A percentile compares a stretch with the other conserved stretches of the same genome.
phyloP scores from a whole-genome alignment of 2,329 filamentous ascomycete genomes.

The Exophiala spinifera region DNA sequence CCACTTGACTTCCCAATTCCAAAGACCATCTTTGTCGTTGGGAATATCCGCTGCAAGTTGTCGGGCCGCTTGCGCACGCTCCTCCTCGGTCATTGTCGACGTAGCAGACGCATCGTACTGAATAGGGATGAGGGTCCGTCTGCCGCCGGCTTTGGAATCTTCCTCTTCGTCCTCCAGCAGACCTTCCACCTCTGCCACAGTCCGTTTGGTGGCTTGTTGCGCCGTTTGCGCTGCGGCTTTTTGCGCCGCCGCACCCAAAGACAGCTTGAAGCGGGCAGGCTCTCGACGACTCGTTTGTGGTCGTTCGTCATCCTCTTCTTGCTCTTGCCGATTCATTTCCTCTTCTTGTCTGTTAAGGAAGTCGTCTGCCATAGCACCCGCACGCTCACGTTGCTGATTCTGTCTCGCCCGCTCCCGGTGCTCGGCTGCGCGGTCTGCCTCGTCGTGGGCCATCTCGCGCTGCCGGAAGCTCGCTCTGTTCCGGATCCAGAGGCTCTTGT shows the following conservation, averaged over 20 bases:
- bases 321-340: constrained; percentile 56
- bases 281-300: constrained; percentile 41
- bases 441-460: constrained; percentile 73
- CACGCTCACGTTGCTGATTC: constrained; percentile 70
- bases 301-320: constrained; percentile 23
- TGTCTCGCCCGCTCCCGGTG: constrained; percentile 69
- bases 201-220: constrained; percentile 58
- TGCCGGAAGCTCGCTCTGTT: constrained; percentile 71
- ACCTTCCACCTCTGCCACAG: constrained; percentile 86
- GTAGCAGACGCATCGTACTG: constrained; percentile 70
- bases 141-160: constrained; percentile 58
- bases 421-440: constrained; percentile 76
- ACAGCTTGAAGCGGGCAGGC: constrained; percentile 85
- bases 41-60: constrained; percentile 88
- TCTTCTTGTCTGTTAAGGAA: constrained; percentile 77
- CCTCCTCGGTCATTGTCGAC: constrained; percentile 76
- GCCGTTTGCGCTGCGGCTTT: constrained; percentile 57
- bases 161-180: constrained; percentile 94
- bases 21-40: constrained; percentile 77
- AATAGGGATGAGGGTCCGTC: constrained; percentile 76
- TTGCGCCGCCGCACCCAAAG: constrained; percentile 82
- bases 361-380: constrained; percentile 79
- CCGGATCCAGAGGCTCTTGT: constrained; percentile 79
- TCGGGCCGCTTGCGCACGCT: constrained; percentile 75
- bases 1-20: constrained; percentile 93